Evolutionary conservation across 2,329 filamentous ascomycete species (phyloP).

Genomic region (Phaeophleospora eucalypticola): DNA sequence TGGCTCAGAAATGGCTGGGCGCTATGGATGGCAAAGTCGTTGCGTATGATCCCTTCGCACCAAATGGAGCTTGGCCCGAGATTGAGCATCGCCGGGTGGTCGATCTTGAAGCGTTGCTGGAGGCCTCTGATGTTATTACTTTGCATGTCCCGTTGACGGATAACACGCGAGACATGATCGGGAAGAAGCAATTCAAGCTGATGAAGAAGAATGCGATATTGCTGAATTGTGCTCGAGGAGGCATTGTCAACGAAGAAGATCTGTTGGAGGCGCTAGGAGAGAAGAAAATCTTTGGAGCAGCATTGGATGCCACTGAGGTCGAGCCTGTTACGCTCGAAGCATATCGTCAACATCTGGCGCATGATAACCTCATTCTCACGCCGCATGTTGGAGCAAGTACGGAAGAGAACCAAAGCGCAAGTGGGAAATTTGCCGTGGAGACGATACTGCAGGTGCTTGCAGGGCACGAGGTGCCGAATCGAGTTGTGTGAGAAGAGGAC

Average conservation of each 20-base stretch:
- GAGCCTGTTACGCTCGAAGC: slow-evolving; percentile 30
- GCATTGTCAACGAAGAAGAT: slow-evolving; percentile 33
- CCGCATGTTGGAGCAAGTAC: slow-evolving; percentile 49
- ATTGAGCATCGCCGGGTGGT: slow-evolving; percentile 26
- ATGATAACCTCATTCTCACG: slow-evolving; percentile 36
- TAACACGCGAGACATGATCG: slow-evolving; percentile 32
- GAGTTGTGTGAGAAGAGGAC: slow-evolving; percentile 13
- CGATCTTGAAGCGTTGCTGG: slow-evolving; percentile 32
- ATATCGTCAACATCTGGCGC: slow-evolving; percentile 26
- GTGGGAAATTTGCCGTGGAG: slow-evolving; percentile 36
- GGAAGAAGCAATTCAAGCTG: slow-evolving; percentile 21
- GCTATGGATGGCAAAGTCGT: slow-evolving; percentile 32
- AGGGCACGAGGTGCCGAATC: slow-evolving; percentile 14
- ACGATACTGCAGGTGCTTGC: slow-evolving; percentile 18
- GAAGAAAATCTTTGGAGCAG: slow-evolving; percentile 31
- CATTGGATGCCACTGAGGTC: slow-evolving; percentile 29
- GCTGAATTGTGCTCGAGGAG: slow-evolving; percentile 34
- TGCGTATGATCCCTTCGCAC: slow-evolving; percentile 35
- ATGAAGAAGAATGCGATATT: slow-evolving; percentile 33
- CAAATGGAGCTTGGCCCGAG: slow-evolving; percentile 24
- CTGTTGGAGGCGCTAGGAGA: slow-evolving; percentile 26
- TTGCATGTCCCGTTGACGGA: slow-evolving; percentile 33
- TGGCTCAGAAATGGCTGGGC: slow-evolving; percentile 36
- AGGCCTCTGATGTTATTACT: slow-evolving; percentile 32
- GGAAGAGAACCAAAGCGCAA: slow-evolving; percentile 35